Percentiles rank a stretch among this genome's conserved stretches.
Conservation (phyloP, 1,139 yeast species). For the Meyerozyma elateridarum region DNA sequence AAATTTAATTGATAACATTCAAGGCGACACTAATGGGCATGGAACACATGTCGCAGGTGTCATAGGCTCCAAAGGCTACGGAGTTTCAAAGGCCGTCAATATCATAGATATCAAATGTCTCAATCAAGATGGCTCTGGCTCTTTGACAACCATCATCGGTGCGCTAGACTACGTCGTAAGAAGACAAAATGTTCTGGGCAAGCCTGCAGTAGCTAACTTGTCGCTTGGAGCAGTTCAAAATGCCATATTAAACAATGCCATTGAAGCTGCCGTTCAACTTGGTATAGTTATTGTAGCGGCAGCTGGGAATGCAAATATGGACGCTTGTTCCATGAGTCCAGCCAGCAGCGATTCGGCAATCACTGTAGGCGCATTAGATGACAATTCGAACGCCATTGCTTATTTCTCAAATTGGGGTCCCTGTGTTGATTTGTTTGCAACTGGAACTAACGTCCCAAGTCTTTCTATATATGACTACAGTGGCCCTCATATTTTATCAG, state of each 20-base stretch:
- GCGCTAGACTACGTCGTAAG: conserved; percentile 71
- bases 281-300: conserved; percentile 84
- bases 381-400: conserved; percentile 61
- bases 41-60: conserved; percentile 90
- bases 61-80: conserved; percentile 72
- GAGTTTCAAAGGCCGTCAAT: conserved; percentile 68
- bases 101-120: conserved; percentile 71
- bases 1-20: conserved; percentile 57
- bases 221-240: conserved; percentile 73
- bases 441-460: conserved; percentile 66
- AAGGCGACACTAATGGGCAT: conserved; percentile 69
- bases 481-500: conserved; percentile 50
- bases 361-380: conserved; percentile 87
- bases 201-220: conserved; percentile 36
- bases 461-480: conserved; percentile 22
- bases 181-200: not conserved
- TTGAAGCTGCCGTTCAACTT: conserved; percentile 61
- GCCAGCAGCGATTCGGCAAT: conserved; percentile 69
- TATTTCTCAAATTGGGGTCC: conserved; percentile 82
- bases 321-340: conserved; percentile 79
- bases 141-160: conserved; percentile 59
- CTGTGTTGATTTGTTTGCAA: conserved; percentile 80
- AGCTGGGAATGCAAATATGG: conserved; percentile 76
- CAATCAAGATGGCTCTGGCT: conserved; percentile 60
- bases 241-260: conserved; percentile 63